Evolutionary conservation across 495 filamentous ascomycete genomes (phyloP), one percentile per base, ranked within the genome.

Genomic region (Saxophila tyrrhenica): DNA sequence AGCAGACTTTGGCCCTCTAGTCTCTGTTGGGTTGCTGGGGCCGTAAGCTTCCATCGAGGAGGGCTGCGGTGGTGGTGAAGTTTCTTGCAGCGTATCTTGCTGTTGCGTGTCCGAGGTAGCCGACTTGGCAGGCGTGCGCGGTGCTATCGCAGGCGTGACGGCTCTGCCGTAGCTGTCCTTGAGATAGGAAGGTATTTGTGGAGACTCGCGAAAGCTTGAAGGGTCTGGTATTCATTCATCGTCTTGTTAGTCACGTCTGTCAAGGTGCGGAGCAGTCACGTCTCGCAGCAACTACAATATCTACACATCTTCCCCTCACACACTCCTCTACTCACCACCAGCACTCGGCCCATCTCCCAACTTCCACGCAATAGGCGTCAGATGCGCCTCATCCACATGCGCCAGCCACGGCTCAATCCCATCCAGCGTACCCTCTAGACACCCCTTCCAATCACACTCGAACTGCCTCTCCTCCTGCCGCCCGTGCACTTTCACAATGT

Each of bases 311-410:
- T 35, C 29, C 29, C 29, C 29, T 35, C 29, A 35, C 5, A 35
- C 7, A 5, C 29, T 35, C 7, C 13, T 13, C 29, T 13, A 35
- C 29, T 35, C 29, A 35, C 29, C 41, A 70, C 68, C 67, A 38
- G 62, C 72, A 43, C 67, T 68, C 38, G 79, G 78, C 35, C 86
- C 85, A 64, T 89, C 83, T 16, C 85, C 85, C 39, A 76, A 64
- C 54, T 78, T 65, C 86, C 83, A 86, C 21, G 77, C 73, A 57
- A 81, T 64, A 15, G 77, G 67, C 9, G 63, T 54, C 24, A 90
- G 66, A 65, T 94, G 87, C 21, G 55, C 60, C 22, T 69, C 58
- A 44, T 83, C 74, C 21, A 89, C 60, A 64, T 94, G 87, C 16
- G 66, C 65, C 22, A 71, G 63, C 71, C 88, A 84, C 7, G 69